Base-by-base conservation (phyloP, 192 early-diverging fungal species). In the Cladochytrium replicatum region DNA sequence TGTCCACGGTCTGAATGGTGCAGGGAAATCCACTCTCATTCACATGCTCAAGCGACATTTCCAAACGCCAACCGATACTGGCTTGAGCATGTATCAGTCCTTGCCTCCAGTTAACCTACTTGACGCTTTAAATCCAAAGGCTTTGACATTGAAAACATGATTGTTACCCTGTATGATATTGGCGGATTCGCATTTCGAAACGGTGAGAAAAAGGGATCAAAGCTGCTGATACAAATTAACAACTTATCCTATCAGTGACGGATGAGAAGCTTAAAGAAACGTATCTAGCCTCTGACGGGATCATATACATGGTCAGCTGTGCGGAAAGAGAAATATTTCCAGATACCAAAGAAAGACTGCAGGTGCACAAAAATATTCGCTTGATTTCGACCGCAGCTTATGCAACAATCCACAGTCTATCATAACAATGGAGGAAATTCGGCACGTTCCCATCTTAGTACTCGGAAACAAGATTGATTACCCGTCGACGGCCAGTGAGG, bases 401-500 rank as follows among this genome's bases (percentile, higher is more conserved):
- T 60, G 19, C 49, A 6, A 32, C n/a, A 41, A 19, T 42, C n/a
- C n/a, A n/a, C 56, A 88, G 85, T 83, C 81, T 42, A 78, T 98
- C 44, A 76, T 98, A 38, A 81, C 80, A 29, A 93, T 98, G 57
- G 91, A 98, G 70, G 82, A 93, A 63, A 81, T 99, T 50, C 77
- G 82, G 57, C 84, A 66, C 48, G 86, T 90, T 23, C 95, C 95
- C 11, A 95, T 99, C 75, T 68, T 99, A 55, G 76, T 99, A 46
- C 81, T 99, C 41, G 95, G 95, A 57, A 99, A 99, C 81, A 99
- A 99, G 81, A 97, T 99, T 61, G 95, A 99, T 61, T 83, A 85
- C 22, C 78, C 74, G 45, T 84, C 84, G 54, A 92, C 95, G 24
- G 86, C 92, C 43, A 88, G 85, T n/a, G 95, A 98, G 68, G 92